Base-by-base conservation (phyloP, 208 protist species). In the Endotrypanum monterogeii region DNA sequence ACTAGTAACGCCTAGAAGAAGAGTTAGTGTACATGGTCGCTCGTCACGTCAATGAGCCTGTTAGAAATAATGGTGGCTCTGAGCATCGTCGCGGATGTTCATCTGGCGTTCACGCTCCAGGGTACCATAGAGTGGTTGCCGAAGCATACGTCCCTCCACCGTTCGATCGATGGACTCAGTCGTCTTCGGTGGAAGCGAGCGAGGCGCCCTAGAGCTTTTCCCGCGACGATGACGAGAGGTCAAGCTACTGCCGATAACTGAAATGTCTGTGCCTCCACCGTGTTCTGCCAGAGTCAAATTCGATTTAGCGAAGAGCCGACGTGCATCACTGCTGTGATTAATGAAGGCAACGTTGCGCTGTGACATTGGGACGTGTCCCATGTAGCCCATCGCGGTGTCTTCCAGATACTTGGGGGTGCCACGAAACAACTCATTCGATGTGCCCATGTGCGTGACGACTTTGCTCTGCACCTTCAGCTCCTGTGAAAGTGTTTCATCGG, bases 281-380 rank as follows among this genome's bases (percentile, higher is more conserved):
- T 97, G 92, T 48, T 87, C 81, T 14, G 94, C 90, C 23, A 96
- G 83, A 7, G 93, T 97, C 90, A 98, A 94, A 81, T 82, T 91
- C 8, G 93, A 94, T 69, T 97, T 98, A 66, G 94, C 88, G 62
- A 87, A 97, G 50, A 83, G 32, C 0, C 90, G 70, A 18, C 94
- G 76, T 4, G 83, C 51, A 71, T 91, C 89, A n/a, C 89, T 73
- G 52, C 86, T 84, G 67, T 90, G 83, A 50, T 83, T 83, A 14
- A 90, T 83, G 23, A 70, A 48, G 4, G 66, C 61, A 1, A 89
- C 52, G 78, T 94, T 96, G 55, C 71, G 73, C 5, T 81, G 74
- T 14, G 85, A 35, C 32, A 67, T 39, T 6, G 88, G 89, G 35
- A 93, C 79, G 80, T 96, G 85, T 0, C 92, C 89, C 23, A 72